phyloP scores from a whole-genome alignment of 164 flowering plant species.

The Vitis rupestris region DNA sequence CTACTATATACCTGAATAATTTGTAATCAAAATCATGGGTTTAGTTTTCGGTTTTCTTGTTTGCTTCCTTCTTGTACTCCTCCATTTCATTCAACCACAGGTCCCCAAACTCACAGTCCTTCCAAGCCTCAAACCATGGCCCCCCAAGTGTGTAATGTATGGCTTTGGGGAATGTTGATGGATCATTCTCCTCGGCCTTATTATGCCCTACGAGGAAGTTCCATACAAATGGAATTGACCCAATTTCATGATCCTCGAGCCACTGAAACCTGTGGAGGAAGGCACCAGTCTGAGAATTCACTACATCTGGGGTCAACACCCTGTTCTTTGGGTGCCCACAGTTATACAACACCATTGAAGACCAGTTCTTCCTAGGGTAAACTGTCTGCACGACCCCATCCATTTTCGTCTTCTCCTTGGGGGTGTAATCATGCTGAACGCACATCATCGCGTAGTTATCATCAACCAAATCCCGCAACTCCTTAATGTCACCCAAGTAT shows the following conservation, averaged over 20 bases:
- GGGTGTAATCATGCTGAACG: constrained; percentile 94
- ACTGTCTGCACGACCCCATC: constrained; percentile 91
- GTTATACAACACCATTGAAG: constrained; percentile 92
- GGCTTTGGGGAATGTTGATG: constrained; percentile 63
- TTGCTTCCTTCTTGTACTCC: constrained; percentile 33
- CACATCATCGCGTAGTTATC: constrained; percentile 88
- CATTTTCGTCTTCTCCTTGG: constrained; percentile 91
- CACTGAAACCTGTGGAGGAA: constrained; percentile 88
- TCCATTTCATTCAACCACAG: constrained; percentile 84
- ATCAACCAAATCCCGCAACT: constrained; percentile 65
- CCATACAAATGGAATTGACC: constrained; percentile 85
- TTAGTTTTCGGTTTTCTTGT: constrained; percentile 15
- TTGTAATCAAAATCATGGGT: neutral
- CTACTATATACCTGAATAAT: neutral
- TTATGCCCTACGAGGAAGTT: constrained; percentile 97
- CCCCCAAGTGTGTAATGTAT: constrained; percentile 94
- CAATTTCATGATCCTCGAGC: constrained; percentile 90
- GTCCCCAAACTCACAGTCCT: constrained; percentile 85
- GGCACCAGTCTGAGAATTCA: constrained; percentile 76
- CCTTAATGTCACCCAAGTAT: constrained; percentile 77
- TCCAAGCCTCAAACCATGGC: constrained; percentile 95
- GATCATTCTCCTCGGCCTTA: constrained; percentile 60
- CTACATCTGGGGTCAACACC: constrained; percentile 69
- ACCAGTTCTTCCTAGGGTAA: constrained; percentile 94
- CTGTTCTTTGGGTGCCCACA: constrained; percentile 84